Conservation (phyloP, 2,329 filamentous ascomycete genomes). For the Truncatella angustata region DNA sequence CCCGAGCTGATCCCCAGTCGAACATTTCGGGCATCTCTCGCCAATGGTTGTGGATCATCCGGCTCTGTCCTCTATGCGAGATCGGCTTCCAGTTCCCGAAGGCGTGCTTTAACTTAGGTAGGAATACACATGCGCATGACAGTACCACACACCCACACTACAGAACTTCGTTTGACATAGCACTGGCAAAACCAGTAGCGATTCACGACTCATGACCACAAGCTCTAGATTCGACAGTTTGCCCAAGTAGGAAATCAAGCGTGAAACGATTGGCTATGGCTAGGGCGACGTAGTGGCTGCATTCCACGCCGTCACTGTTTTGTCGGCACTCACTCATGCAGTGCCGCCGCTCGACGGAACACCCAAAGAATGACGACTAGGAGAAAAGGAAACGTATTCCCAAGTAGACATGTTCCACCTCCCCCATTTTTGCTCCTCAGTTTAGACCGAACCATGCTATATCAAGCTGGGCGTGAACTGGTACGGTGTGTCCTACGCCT, state of each 20-base stretch:
- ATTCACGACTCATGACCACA: background rate
- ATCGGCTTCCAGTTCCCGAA: background rate
- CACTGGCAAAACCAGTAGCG: background rate
- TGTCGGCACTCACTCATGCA: too few species aligned
- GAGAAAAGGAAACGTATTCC: too few species aligned
- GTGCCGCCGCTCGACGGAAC: too few species aligned
- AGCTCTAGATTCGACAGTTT: background rate
- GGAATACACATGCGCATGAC: background rate
- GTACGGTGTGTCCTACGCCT: slow-evolving; percentile 12
- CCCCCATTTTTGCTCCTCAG: background rate
- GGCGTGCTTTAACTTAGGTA: background rate
- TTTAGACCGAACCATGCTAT: slow-evolving; percentile 6
- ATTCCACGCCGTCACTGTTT: too few species aligned
- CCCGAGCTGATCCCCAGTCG: too few species aligned
- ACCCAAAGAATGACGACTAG: too few species aligned
- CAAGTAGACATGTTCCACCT: too few species aligned
- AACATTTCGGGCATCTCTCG: too few species aligned
- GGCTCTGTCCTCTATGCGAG: background rate
- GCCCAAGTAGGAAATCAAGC: background rate
- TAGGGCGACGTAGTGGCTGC: background rate
- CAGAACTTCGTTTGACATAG: too few species aligned
- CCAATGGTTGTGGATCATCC: too few species aligned
- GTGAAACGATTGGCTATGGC: background rate
- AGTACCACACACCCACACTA: background rate
- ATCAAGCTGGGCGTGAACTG: slow-evolving; percentile 9